A percentile compares a stretch with the other conserved stretches of the same genome.
Evolutionary conservation across 306 rosid genomes (phyloP).

Genomic region (Vigna mungo): DNA sequence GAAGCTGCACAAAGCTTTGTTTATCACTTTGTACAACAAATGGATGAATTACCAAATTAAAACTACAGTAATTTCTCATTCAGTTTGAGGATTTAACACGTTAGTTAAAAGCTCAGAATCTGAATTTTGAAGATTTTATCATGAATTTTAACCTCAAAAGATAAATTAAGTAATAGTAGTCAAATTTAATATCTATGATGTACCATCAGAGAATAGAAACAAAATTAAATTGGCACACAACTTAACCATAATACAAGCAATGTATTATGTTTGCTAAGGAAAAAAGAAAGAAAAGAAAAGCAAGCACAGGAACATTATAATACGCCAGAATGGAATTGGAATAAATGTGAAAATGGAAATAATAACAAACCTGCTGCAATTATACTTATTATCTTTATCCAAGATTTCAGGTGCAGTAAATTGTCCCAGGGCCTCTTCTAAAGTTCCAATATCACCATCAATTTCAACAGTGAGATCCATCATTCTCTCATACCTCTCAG

Average conservation of each 20-base stretch:
- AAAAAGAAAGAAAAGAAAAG: conserved; percentile 9
- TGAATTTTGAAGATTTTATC: conserved; percentile 7
- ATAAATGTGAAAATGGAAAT: conserved; percentile 10
- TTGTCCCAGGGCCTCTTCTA: conserved; percentile 87
- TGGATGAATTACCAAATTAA: background rate
- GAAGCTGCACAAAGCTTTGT: background rate
- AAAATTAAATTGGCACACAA: background rate
- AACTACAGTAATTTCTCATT: conserved; percentile 8
- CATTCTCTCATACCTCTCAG: conserved; percentile 76
- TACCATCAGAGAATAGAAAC: background rate
- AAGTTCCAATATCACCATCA: conserved; percentile 79
- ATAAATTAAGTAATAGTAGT: background rate
- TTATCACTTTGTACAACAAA: background rate
- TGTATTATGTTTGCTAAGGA: background rate
- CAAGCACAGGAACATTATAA: conserved; percentile 1
- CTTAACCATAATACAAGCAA: conserved; percentile 21
- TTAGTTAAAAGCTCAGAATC: background rate
- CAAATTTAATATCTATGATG: conserved; percentile 6
- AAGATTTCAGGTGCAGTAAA: conserved; percentile 78
- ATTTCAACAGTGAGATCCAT: conserved; percentile 90
- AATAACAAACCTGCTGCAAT: conserved; percentile 69
- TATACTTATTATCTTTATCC: conserved; percentile 76
- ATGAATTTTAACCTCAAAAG: conserved; percentile 21
- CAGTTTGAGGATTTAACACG: background rate
- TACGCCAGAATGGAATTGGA: conserved; percentile 11